Evolutionary conservation across 441 rosid species (phyloP).

Genomic region (Capsella rubella): DNA sequence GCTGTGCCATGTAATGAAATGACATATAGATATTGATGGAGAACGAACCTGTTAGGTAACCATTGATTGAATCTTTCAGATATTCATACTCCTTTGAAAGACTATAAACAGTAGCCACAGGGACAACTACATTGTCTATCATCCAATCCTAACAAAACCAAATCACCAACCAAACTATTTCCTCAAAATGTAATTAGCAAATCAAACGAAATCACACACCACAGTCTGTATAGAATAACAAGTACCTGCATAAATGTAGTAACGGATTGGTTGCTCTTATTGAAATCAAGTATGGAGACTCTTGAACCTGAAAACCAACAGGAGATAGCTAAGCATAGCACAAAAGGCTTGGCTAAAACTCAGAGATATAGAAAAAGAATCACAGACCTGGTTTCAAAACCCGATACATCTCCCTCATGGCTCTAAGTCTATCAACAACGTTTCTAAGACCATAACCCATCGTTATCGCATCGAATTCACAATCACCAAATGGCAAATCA

Average conservation of each 20-base stretch:
- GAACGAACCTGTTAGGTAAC: slow-evolving; percentile 67
- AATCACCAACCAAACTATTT: slow-evolving; percentile 23
- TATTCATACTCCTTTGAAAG: slow-evolving; percentile 74
- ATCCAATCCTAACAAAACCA: slow-evolving; percentile 68
- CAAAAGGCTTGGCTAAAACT: neutral
- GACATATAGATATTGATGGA: slow-evolving; percentile 13
- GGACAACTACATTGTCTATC: slow-evolving; percentile 80
- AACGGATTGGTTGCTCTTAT: slow-evolving; percentile 61
- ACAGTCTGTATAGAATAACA: neutral
- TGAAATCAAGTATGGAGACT: slow-evolving; percentile 80
- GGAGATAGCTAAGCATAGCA: slow-evolving; percentile 5
- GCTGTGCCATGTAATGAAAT: neutral
- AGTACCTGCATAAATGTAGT: slow-evolving; percentile 72
- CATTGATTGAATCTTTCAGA: slow-evolving; percentile 73
- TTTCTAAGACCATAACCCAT: slow-evolving; percentile 92
- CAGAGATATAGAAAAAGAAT: neutral
- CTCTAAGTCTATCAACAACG: slow-evolving; percentile 66
- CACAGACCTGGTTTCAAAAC: slow-evolving; percentile 74
- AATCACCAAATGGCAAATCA: slow-evolving; percentile 72
- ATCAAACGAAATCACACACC: neutral
- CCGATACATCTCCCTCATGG: slow-evolving; percentile 71
- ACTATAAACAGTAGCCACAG: slow-evolving; percentile 74
- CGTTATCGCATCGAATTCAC: slow-evolving; percentile 76
- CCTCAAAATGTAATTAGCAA: neutral
- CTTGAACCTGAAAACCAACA: slow-evolving; percentile 60